Evolutionary conservation across 2,329 filamentous ascomycete genomes (phyloP), one percentile per base, ranked within the genome.

Genomic region (Catunica adiposa): DNA sequence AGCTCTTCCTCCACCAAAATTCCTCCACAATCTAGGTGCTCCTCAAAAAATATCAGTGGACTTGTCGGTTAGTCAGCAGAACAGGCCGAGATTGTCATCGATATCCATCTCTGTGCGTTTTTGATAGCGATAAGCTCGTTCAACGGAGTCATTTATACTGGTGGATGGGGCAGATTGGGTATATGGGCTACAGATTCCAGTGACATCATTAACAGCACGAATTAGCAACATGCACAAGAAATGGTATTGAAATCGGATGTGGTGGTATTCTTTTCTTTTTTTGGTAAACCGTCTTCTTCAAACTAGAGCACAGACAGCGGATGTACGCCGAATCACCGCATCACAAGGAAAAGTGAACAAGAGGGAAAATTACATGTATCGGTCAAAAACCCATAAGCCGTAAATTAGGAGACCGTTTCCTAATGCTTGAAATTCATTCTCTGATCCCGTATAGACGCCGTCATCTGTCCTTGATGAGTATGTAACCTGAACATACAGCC

Each of bases 391-490:
- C 56, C 56, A 58, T 52, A 51, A 58, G 51, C 56, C 56, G 47
- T 58, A 58, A 51, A 58, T 58, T 58, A 58, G 56, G 56, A 58
- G 56, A 55, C 56, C 56, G 46, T 58, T 58, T 58, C 56, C 53
- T 58, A 56, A 59, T 58, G 50, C 56, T 57, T 57, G 56, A 54
- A 61, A 61, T 56, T 57, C 58, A 59, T 56, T 67, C 67, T 74
- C 69, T 71, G 70, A 78, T 78, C 77, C 76, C 77, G 71, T 80
- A 74, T 77, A 77, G 78, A 82, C 78, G 77, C 78, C 78, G 71
- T 73, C 78, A 80, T 77, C 70, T 64, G 58, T 69, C 70, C 72
- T 70, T 70, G 40, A 70, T 50, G 42, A 50, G 40, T 58, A 31
- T 53, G 38, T 52, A 55, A 66, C 71, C 75, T 74, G 78, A 77